A percentile compares a stretch with the other conserved stretches of the same genome.
phyloP scores from a whole-genome alignment of 352 stramenopile genomes.

The Blastocystis sp. region DNA sequence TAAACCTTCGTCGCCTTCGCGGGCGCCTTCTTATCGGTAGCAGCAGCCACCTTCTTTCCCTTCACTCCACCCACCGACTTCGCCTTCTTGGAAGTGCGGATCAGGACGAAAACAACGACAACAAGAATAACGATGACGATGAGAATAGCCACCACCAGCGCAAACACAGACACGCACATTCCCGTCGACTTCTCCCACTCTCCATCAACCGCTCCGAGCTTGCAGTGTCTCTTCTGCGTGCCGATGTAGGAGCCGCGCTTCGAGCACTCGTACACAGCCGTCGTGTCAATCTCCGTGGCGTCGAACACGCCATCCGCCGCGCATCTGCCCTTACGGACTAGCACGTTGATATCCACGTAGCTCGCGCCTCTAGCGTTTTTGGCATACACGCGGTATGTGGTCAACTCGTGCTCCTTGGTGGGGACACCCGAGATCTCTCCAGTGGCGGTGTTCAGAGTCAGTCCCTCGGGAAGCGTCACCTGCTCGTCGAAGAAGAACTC shows the following conservation, averaged over 20 bases:
- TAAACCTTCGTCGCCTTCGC: background rate
- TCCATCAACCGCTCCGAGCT: background rate
- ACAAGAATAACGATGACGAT: constrained; percentile 2
- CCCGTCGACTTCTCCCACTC: background rate
- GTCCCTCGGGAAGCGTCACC: background rate
- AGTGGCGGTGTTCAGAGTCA: background rate
- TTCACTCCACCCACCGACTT: constrained; percentile 21
- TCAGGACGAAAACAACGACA: background rate
- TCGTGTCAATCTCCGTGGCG: background rate
- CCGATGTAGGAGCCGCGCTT: background rate
- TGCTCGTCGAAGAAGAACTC: background rate
- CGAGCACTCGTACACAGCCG: background rate
- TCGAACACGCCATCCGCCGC: background rate
- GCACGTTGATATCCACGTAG: background rate
- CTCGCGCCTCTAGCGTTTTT: background rate
- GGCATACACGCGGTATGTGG: background rate
- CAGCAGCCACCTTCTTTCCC: background rate
- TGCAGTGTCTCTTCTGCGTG: background rate
- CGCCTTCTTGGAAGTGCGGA: background rate
- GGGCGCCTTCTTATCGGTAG: background rate
- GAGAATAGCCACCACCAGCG: background rate
- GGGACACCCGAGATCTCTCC: constrained; percentile 16
- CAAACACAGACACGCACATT: background rate
- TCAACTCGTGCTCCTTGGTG: background rate
- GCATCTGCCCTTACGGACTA: background rate